These are phyloP conservation scores for Pseudisothecium myosuroides DNA, from an alignment of 225 moss, liverwort and hornwort species.

Conservation along the genomic window DNA sequence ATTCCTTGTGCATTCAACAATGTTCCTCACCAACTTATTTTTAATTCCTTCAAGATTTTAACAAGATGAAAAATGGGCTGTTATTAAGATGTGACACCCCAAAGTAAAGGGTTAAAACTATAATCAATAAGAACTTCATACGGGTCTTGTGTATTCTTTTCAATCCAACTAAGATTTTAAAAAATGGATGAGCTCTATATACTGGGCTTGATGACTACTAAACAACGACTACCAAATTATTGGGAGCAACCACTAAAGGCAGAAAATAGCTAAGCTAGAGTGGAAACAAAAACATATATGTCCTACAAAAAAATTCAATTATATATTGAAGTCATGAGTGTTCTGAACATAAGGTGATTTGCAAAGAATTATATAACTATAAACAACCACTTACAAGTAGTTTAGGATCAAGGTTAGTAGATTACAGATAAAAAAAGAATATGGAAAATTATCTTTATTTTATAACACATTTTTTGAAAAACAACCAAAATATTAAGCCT, in stretches of 20 bases:
- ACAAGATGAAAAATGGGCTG: background rate
- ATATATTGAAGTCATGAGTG: background rate
- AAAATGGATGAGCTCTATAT: background rate
- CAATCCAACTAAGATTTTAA: background rate
- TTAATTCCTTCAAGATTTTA: background rate
- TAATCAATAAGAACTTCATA: background rate
- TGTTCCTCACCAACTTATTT: background rate
- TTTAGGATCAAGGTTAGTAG: background rate
- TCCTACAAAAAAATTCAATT: background rate
- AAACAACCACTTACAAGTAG: background rate
- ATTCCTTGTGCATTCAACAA: background rate
- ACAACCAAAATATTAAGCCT: background rate
- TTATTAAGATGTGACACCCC: background rate
- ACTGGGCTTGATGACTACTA: background rate
- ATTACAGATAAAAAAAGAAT: background rate
- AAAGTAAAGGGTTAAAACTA: background rate
- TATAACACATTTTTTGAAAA: background rate
- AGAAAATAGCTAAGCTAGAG: background rate
- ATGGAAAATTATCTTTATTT: background rate
- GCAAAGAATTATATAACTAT: background rate
- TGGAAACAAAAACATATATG: rapidly evolving
- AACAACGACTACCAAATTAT: background rate
- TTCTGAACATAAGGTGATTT: background rate
- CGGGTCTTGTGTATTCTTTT: background rate
- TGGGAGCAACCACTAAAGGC: background rate